phyloP scores from a whole-genome alignment of 2,329 filamentous ascomycete genomes.

The Fusarium tanahbumbuense region DNA sequence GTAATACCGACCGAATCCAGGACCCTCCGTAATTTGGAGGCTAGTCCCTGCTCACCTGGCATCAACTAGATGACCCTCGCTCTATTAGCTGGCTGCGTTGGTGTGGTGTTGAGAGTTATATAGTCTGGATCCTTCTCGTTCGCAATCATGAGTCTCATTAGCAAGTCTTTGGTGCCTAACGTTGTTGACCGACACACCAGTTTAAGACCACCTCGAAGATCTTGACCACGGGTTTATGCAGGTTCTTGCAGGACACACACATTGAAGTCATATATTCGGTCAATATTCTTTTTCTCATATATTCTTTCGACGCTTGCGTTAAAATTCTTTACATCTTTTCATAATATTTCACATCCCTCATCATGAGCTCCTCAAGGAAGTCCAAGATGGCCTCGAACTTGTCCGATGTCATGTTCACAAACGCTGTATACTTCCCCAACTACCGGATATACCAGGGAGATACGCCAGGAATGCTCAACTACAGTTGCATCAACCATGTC shows the following conservation, averaged over 20 bases:
- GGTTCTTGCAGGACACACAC: conserved; percentile 11
- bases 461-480: conserved; percentile 78
- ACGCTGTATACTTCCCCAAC: conserved; percentile 89
- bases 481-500: conserved; percentile 81
- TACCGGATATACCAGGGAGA: conserved; percentile 78
- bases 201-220: conserved; percentile 24
- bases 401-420: conserved; percentile 68
- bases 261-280: conserved; percentile 30
- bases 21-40: conserved; percentile 52
- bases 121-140: conserved; percentile 44
- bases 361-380: conserved; percentile 60
- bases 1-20: conserved; percentile 50
- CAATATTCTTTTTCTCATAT: conserved; percentile 22
- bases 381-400: conserved; percentile 59
- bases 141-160: conserved; percentile 38
- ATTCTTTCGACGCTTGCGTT: conserved; percentile 2
- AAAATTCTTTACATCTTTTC: neutral
- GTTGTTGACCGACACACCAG: conserved; percentile 39
- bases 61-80: conserved; percentile 37
- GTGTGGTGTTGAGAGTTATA: conserved; percentile 43
- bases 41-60: conserved; percentile 46
- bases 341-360: conserved; percentile 30
- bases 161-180: conserved; percentile 46
- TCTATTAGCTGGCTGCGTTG: conserved; percentile 28
- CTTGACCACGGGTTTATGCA: conserved; percentile 34